phyloP scores from a whole-genome alignment of 1,284 basidiomycete genomes.

The Neonothopanus nambi region DNA sequence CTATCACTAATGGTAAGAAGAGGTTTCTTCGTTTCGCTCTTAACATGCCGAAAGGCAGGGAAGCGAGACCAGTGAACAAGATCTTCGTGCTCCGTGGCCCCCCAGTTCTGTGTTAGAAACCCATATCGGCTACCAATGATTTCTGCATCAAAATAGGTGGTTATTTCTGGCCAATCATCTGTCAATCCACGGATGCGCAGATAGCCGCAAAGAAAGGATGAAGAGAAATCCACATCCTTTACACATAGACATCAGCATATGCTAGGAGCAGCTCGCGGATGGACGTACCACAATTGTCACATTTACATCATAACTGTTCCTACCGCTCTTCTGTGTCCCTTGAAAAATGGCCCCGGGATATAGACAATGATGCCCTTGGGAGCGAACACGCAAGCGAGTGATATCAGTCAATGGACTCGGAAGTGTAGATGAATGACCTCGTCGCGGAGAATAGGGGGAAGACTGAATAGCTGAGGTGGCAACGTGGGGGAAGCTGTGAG shows the following conservation, averaged over 20 bases:
- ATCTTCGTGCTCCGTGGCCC: slow-evolving; percentile 85
- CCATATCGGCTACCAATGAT: slow-evolving; percentile 88
- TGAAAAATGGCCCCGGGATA: slow-evolving; percentile 79
- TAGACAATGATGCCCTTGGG: slow-evolving; percentile 76
- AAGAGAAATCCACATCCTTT: slow-evolving; percentile 81
- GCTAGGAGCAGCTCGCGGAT: slow-evolving; percentile 9
- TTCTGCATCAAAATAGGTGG: slow-evolving; percentile 93
- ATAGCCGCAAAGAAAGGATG: slow-evolving; percentile 84
- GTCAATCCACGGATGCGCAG: slow-evolving; percentile 87
- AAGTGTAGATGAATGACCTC: slow-evolving; percentile 12
- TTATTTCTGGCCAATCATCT: slow-evolving; percentile 87
- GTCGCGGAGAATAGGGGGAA: slow-evolving; percentile 1
- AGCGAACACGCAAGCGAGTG: slow-evolving; percentile 70
- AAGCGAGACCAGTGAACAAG: slow-evolving; percentile 91
- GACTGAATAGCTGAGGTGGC: slow-evolving; percentile 8
- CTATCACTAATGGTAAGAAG: slow-evolving; percentile 75
- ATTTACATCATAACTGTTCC: slow-evolving; percentile 83
- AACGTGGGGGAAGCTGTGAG: slow-evolving; percentile 11
- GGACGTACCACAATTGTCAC: slow-evolving; percentile 74
- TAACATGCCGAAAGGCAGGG: slow-evolving; percentile 82
- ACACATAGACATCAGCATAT: slow-evolving; percentile 1
- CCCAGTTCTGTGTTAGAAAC: slow-evolving; percentile 85
- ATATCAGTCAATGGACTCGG: slow-evolving; percentile 71
- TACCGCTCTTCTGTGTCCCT: slow-evolving; percentile 82
- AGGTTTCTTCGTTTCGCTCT: slow-evolving; percentile 73